Percentiles rank a stretch among this genome's conserved stretches.
Conservation (phyloP, 306 rosid genomes). For the Delonix regia region DNA sequence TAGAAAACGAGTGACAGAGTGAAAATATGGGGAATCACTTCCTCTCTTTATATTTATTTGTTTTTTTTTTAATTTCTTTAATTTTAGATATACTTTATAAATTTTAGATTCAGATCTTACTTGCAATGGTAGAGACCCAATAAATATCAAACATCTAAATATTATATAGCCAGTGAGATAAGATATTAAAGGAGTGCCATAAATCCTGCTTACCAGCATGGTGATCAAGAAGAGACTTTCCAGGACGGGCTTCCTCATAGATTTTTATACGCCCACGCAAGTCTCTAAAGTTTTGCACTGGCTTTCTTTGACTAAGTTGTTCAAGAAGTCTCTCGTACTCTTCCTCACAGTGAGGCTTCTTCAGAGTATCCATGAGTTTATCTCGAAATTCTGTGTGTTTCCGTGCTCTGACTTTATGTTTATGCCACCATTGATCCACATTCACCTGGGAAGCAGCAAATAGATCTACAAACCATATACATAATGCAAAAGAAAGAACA, state of each 20-base stretch:
- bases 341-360: constrained; percentile 41
- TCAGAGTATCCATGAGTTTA: constrained; percentile 36
- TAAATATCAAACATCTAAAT: neutral
- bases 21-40: too few relatives aligned
- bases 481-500: neutral
- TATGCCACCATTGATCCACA: constrained; percentile 15
- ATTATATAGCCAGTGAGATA: neutral
- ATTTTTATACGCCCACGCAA: constrained; percentile 31
- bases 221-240: constrained; percentile 37
- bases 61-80: too few relatives aligned
- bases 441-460: constrained; percentile 33
- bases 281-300: constrained; percentile 33
- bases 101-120: too few relatives aligned
- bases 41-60: too few relatives aligned
- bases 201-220: constrained; percentile 38
- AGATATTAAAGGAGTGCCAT: neutral
- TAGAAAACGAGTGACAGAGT: too few relatives aligned
- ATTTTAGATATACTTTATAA: too few relatives aligned
- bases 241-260: constrained; percentile 21
- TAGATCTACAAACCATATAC: neutral
- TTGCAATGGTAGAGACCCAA: neutral
- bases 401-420: constrained; percentile 6
- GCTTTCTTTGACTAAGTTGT: constrained; percentile 30
- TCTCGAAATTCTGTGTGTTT: constrained; percentile 15
- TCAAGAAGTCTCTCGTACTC: constrained; percentile 32